These are phyloP conservation scores for Cystoisospora suis DNA, from an alignment of 169 alveolate species.

Conservation along the genomic window DNA sequence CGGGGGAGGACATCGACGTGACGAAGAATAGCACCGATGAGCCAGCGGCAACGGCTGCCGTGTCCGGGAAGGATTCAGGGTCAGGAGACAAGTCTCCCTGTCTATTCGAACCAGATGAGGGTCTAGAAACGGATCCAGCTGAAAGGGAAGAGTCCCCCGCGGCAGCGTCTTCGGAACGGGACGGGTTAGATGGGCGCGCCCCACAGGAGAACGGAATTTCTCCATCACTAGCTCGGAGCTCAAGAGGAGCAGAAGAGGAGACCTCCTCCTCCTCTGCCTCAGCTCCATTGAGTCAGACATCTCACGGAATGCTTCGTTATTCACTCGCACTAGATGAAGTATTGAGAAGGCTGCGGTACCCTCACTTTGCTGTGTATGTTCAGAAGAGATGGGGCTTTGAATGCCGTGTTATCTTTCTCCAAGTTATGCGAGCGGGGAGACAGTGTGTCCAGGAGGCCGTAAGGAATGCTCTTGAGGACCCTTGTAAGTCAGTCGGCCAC, in stretches of 20 bases:
- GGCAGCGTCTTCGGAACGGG: neutral
- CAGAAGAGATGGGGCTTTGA: slow-evolving; percentile 37
- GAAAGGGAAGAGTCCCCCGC: neutral
- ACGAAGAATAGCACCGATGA: too few relatives aligned
- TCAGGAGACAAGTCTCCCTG: neutral
- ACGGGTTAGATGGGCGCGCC: neutral
- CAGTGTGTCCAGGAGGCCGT: slow-evolving; percentile 55
- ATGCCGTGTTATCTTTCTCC: slow-evolving; percentile 40
- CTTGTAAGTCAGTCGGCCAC: neutral
- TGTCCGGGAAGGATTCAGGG: neutral
- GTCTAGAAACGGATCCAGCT: neutral
- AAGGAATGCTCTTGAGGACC: slow-evolving; percentile 23
- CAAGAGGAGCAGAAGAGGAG: neutral
- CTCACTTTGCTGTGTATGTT: slow-evolving; percentile 26
- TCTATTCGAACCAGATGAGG: slow-evolving; percentile 22
- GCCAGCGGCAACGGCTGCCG: neutral
- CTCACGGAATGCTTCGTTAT: slow-evolving; percentile 47
- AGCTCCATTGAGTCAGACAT: neutral
- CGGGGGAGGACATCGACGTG: too few relatives aligned
- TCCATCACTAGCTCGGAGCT: neutral
- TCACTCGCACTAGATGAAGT: slow-evolving; percentile 40
- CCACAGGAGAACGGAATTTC: too few relatives aligned
- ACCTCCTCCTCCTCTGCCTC: neutral
- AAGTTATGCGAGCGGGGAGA: slow-evolving; percentile 51
- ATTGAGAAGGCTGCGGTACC: slow-evolving; percentile 36